Evolutionary conservation across 805 yeast genomes (phyloP).

Genomic region (Saturnispora quitensis): DNA sequence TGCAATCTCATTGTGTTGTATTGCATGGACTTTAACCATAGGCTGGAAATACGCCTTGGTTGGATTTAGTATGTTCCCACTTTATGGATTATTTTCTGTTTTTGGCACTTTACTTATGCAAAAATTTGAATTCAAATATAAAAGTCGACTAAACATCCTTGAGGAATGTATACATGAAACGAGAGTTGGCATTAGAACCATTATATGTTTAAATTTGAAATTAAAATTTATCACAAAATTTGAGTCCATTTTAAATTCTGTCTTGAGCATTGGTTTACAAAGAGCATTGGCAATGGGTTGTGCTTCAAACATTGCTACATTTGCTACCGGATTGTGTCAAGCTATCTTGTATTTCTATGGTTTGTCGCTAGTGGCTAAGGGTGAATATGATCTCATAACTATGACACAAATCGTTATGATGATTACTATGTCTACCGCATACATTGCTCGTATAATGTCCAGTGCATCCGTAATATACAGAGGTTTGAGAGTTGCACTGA

Average conservation of each 20-base stretch:
- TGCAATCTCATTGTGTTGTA: conserved; percentile 48
- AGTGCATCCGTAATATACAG: conserved; percentile 74
- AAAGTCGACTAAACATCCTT: conserved; percentile 41
- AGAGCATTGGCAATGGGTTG: conserved; percentile 59
- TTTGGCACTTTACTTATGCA: conserved; percentile 22
- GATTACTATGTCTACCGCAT: conserved; percentile 61
- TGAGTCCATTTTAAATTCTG: conserved; percentile 18
- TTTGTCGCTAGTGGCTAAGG: conserved; percentile 51
- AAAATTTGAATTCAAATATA: conserved; percentile 50
- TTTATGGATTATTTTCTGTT: conserved; percentile 41
- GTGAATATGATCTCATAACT: conserved; percentile 45
- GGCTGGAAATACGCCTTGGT: conserved; percentile 89
- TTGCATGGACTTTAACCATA: conserved; percentile 63
- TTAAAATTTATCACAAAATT: conserved; percentile 37
- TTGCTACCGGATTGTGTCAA: conserved; percentile 53
- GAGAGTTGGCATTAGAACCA: conserved; percentile 51
- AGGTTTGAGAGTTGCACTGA: conserved; percentile 66
- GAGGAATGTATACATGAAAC: conserved; percentile 48
- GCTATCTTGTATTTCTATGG: conserved; percentile 77
- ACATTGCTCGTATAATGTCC: conserved; percentile 48
- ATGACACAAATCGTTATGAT: conserved; percentile 64
- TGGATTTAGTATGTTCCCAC: conserved; percentile 67
- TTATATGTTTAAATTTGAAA: conserved; percentile 48
- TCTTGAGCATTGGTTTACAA: conserved; percentile 34
- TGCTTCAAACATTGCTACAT: conserved; percentile 50